These are phyloP conservation scores for Tremella yokohamensis DNA, from an alignment of 768 basidiomycete genomes.

Conservation along the genomic window DNA sequence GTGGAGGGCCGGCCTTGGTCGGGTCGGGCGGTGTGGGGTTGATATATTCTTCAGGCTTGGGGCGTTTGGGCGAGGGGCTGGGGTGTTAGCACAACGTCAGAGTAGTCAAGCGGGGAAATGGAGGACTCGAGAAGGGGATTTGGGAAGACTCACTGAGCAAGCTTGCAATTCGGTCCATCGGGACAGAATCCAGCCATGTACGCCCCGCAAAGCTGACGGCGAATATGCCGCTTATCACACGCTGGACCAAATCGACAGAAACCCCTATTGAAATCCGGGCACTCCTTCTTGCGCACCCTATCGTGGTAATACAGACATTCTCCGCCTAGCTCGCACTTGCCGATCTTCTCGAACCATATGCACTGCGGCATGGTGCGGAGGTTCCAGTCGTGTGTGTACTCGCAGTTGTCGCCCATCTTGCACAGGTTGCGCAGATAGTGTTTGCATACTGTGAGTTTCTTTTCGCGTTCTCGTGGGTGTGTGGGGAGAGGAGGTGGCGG, in stretches of 20 bases:
- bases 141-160: conserved; percentile 70
- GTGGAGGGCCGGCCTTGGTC: conserved; percentile 77
- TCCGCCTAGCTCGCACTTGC: conserved; percentile 93
- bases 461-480: conserved; percentile 58
- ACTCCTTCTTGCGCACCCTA: conserved; percentile 80
- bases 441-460: conserved; percentile 78
- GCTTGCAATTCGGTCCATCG: conserved; percentile 76
- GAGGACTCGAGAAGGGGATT: conserved; percentile 22
- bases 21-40: conserved; percentile 70
- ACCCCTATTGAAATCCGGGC: conserved; percentile 90
- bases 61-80: conserved; percentile 74
- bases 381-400: conserved; percentile 99
- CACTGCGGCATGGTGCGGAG: conserved; percentile 94
- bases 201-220: conserved; percentile 81
- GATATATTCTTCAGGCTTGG: conserved; percentile 69
- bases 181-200: conserved; percentile 94
- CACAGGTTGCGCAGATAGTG: conserved; percentile 97
- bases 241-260: conserved; percentile 88
- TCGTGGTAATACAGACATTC: conserved; percentile 85
- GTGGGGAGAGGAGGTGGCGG: conserved; percentile 75
- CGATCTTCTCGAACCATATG: conserved; percentile 98
- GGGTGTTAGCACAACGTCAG: background rate
- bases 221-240: conserved; percentile 88
- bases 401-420: conserved; percentile 96
- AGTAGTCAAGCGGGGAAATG: background rate